Percentiles rank a stretch among this genome's conserved stretches.
These are phyloP conservation scores for Pythium phragmiticola DNA, from an alignment of 352 stramenopile species.

Conservation along the genomic window DNA sequence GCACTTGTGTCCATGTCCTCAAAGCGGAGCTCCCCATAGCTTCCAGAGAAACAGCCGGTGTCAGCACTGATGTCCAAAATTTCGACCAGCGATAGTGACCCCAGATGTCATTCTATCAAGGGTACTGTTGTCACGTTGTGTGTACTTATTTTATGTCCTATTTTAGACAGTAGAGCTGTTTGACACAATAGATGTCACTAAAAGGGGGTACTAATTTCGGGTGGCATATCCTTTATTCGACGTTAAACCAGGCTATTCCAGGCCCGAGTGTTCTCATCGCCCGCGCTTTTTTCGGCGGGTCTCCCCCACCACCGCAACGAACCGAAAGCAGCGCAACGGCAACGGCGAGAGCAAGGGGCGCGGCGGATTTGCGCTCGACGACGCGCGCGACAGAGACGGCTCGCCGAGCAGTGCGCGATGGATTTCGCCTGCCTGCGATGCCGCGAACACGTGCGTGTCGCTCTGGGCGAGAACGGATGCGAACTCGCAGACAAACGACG, in stretches of 20 bases:
- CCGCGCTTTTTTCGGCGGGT: slow-evolving; percentile 8
- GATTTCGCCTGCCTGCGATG: slow-evolving; percentile 34
- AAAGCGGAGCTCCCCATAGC: neutral
- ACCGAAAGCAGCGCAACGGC: slow-evolving; percentile 12
- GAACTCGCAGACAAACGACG: slow-evolving; percentile 11
- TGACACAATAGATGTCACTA: neutral
- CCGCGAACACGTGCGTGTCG: slow-evolving; percentile 25
- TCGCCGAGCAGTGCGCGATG: slow-evolving; percentile 24
- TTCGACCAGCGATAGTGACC: neutral
- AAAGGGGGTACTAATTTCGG: neutral
- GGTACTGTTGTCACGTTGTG: neutral
- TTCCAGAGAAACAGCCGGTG: slow-evolving; percentile 17
- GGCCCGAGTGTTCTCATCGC: neutral
- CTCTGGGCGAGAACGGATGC: slow-evolving; percentile 10
- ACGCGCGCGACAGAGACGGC: slow-evolving; percentile 7
- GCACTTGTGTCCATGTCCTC: slow-evolving; percentile 8
- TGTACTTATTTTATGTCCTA: neutral
- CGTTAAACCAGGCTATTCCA: neutral
- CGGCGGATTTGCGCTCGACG: slow-evolving; percentile 19
- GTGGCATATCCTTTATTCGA: neutral
- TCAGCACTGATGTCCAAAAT: slow-evolving; percentile 1
- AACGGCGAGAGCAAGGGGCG: slow-evolving; percentile 8
- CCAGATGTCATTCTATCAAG: neutral
- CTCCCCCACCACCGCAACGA: slow-evolving; percentile 2
- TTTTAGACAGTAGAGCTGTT: neutral